Conservation (phyloP, 164 flowering plant genomes). For the Piper betle region DNA sequence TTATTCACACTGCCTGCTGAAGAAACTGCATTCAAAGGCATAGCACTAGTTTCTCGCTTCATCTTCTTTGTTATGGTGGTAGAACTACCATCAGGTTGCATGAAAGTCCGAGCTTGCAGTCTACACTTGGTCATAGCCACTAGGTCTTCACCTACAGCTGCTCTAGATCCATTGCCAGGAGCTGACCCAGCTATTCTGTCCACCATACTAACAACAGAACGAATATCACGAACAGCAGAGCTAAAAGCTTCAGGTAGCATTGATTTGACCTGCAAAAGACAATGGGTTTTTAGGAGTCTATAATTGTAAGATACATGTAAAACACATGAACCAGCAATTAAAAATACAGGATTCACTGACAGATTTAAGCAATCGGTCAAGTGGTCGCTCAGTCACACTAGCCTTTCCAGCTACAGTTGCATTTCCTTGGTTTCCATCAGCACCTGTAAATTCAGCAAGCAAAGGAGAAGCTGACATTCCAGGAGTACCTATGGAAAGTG, state of each 20-base stretch:
- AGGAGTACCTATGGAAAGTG: slow-evolving; percentile 83
- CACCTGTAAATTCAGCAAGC: slow-evolving; percentile 56
- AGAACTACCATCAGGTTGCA: slow-evolving; percentile 45
- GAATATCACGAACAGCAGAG: slow-evolving; percentile 69
- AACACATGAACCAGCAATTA: not conserved
- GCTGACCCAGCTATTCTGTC: slow-evolving; percentile 88
- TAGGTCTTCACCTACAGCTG: slow-evolving; percentile 95
- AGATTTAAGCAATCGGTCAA: slow-evolving; percentile 69
- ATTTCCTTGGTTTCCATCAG: slow-evolving; percentile 47
- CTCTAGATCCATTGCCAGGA: slow-evolving; percentile 89
- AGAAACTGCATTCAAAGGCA: slow-evolving; percentile 59
- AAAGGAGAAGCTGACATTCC: slow-evolving; percentile 95
- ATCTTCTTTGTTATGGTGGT: slow-evolving; percentile 44
- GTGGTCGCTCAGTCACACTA: slow-evolving; percentile 51
- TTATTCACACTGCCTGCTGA: slow-evolving; percentile 53
- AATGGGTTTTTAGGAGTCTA: not conserved
- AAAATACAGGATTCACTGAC: slow-evolving; percentile 24
- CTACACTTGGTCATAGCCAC: slow-evolving; percentile 92
- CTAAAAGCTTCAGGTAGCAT: slow-evolving; percentile 48
- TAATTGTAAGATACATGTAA: not conserved
- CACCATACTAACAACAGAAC: slow-evolving; percentile 73
- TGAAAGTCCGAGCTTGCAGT: slow-evolving; percentile 61
- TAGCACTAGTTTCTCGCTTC: slow-evolving; percentile 70
- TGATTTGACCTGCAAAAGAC: slow-evolving; percentile 51
- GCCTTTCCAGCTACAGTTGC: slow-evolving; percentile 41